Conservation (phyloP, 2,329 filamentous ascomycete genomes). For the Sclerotinia trifoliorum region DNA sequence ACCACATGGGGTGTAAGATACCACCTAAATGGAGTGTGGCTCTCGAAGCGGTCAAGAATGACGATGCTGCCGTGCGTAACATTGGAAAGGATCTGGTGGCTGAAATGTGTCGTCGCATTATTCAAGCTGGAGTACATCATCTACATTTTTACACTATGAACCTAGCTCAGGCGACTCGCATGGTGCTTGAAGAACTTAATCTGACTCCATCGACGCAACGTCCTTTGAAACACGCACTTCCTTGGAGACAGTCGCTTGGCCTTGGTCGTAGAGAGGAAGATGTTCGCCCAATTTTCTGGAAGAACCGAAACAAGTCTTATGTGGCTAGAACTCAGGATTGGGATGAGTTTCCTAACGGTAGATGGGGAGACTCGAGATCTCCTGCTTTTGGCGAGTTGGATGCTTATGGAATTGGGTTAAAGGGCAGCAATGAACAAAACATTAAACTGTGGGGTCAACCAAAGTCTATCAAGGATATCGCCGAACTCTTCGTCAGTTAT, state of each 20-base stretch:
- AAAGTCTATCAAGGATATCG: conserved; percentile 73
- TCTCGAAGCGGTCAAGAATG: conserved; percentile 92
- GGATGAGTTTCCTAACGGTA: conserved; percentile 98
- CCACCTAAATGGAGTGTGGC: conserved; percentile 77
- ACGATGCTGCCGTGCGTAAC: conserved; percentile 88
- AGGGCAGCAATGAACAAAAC: conserved; percentile 94
- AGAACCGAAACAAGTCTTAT: conserved; percentile 94
- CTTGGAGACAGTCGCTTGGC: conserved; percentile 93
- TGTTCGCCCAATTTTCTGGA: conserved; percentile 97
- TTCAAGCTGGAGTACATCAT: conserved; percentile 79
- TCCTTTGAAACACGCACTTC: conserved; percentile 83
- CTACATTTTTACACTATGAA: conserved; percentile 99
- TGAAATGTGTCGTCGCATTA: conserved; percentile 82
- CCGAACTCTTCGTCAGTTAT: conserved; percentile 81
- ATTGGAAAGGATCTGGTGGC: conserved; percentile 85
- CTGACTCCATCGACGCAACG: conserved; percentile 75
- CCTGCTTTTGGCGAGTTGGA: conserved; percentile 95
- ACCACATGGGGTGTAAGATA: conserved; percentile 85
- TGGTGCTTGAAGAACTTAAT: conserved; percentile 87
- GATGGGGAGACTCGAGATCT: conserved; percentile 96
- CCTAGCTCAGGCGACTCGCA: conserved; percentile 85
- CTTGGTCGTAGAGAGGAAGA: conserved; percentile 88
- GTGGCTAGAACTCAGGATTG: conserved; percentile 94
- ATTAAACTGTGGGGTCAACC: conserved; percentile 93
- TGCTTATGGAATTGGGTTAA: conserved; percentile 88